Conservation (phyloP, 2,329 filamentous ascomycete genomes). For the Thelonectria blattea region DNA sequence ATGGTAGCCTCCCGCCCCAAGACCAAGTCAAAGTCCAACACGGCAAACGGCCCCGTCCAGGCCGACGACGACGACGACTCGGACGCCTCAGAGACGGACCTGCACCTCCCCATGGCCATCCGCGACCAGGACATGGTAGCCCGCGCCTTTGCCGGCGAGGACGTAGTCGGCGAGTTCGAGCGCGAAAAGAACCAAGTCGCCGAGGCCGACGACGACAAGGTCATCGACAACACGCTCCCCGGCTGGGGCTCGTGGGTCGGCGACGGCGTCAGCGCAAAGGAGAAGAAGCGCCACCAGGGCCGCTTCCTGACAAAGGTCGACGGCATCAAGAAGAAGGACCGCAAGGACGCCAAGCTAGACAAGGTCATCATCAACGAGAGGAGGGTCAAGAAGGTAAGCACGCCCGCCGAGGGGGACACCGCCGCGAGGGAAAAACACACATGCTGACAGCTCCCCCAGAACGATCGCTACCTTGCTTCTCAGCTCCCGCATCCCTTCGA, state of each 20-base stretch:
- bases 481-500: slow-evolving; percentile 90
- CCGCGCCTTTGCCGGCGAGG: slow-evolving; percentile 86
- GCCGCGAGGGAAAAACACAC: background rate
- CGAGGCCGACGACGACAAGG: slow-evolving; percentile 81
- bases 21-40: slow-evolving; percentile 36
- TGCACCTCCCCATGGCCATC: slow-evolving; percentile 63
- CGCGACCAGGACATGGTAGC: slow-evolving; percentile 73
- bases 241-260: slow-evolving; percentile 96
- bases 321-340: slow-evolving; percentile 76
- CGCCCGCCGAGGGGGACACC: background rate
- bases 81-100: slow-evolving; percentile 52
- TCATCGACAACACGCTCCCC: slow-evolving; percentile 82
- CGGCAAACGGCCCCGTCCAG: slow-evolving; percentile 25
- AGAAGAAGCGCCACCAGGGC: slow-evolving; percentile 67
- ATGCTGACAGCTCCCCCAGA: slow-evolving; percentile 54
- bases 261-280: slow-evolving; percentile 75
- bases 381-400: slow-evolving; percentile 77
- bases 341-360: slow-evolving; percentile 82
- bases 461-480: slow-evolving; percentile 84
- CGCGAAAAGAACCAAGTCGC: slow-evolving; percentile 76
- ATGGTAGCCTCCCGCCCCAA: slow-evolving; percentile 41
- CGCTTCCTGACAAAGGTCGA: slow-evolving; percentile 70
- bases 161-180: slow-evolving; percentile 81
- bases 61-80: slow-evolving; percentile 44
- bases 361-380: slow-evolving; percentile 94